A percentile compares a stretch with the other conserved stretches of the same genome.
phyloP scores from a whole-genome alignment of 2,329 filamentous ascomycete species.

The Calonectria fujianensis region DNA sequence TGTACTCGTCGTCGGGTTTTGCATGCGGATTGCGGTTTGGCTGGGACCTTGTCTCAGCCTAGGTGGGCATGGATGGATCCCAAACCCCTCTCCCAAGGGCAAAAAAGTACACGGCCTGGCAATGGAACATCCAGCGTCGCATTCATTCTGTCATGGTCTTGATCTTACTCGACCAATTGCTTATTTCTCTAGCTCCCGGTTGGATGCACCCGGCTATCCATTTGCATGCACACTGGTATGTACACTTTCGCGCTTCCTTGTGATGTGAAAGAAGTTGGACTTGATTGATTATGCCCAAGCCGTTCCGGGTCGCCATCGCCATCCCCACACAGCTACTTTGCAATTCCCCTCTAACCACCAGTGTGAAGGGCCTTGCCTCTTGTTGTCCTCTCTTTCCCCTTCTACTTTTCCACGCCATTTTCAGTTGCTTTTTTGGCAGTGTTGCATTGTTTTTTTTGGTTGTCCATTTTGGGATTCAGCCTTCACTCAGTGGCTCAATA shows the following conservation, averaged over 20 bases:
- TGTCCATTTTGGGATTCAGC: not conserved
- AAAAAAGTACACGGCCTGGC: slow-evolving; percentile 22
- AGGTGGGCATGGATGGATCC: slow-evolving; percentile 18
- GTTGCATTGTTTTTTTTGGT: not conserved
- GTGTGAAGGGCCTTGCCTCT: slow-evolving; percentile 14
- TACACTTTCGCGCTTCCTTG: slow-evolving; percentile 1
- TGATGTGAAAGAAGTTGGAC: slow-evolving; percentile 22
- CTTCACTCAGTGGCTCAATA: not conserved
- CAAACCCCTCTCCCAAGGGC: slow-evolving; percentile 10
- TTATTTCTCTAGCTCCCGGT: slow-evolving; percentile 32
- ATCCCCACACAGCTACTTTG: slow-evolving; percentile 31
- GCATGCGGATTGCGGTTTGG: slow-evolving; percentile 27
- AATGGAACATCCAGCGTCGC: slow-evolving; percentile 31
- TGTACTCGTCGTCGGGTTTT: slow-evolving; percentile 18
- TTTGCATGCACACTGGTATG: slow-evolving; percentile 20
- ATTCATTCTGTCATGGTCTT: slow-evolving; percentile 33
- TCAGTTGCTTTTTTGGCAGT: slow-evolving; percentile 18
- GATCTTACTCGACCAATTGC: slow-evolving; percentile 19
- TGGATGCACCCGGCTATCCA: slow-evolving; percentile 16
- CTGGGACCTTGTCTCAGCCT: slow-evolving; percentile 34
- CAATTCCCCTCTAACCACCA: slow-evolving; percentile 29
- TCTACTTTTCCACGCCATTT: not conserved
- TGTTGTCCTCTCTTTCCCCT: slow-evolving; percentile 24
- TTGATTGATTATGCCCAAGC: slow-evolving; percentile 30
- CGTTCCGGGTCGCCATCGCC: slow-evolving; percentile 26